Evolutionary conservation across 2,329 filamentous ascomycete genomes (phyloP).

Genomic region (Mycosphaerelloides madeirae): DNA sequence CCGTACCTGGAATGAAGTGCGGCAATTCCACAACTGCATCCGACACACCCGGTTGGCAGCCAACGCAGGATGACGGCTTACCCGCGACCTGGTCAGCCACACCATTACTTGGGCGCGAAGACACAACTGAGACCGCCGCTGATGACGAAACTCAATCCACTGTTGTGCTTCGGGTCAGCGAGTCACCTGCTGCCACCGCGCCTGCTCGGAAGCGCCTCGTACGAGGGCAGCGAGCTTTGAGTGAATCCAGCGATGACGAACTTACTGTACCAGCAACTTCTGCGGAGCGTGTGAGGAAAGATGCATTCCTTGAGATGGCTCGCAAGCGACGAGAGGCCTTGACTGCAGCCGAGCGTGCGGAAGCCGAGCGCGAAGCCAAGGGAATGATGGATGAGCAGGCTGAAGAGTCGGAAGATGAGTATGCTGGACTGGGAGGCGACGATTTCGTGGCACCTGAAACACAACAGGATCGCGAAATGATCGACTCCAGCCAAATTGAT

Average conservation of each 20-base stretch:
- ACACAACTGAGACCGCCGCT: slow-evolving; percentile 13
- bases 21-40: slow-evolving; percentile 18
- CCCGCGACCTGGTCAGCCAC: slow-evolving; percentile 24
- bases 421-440: slow-evolving; percentile 89
- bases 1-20: slow-evolving; percentile 18
- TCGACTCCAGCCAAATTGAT: slow-evolving; percentile 74
- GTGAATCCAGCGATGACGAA: slow-evolving; percentile 40
- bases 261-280: slow-evolving; percentile 27
- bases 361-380: slow-evolving; percentile 71
- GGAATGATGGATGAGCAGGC: slow-evolving; percentile 91
- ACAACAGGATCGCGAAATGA: slow-evolving; percentile 76
- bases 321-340: slow-evolving; percentile 53
- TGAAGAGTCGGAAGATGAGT: slow-evolving; percentile 97
- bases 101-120: slow-evolving; percentile 14
- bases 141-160: slow-evolving; percentile 31
- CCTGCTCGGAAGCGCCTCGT: slow-evolving; percentile 54
- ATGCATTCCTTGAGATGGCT: slow-evolving; percentile 67
- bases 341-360: slow-evolving; percentile 36
- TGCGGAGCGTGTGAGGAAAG: slow-evolving; percentile 32
- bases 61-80: slow-evolving; percentile 31
- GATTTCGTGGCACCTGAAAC: slow-evolving; percentile 72
- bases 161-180: slow-evolving; percentile 29
- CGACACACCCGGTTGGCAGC: slow-evolving; percentile 34
- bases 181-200: slow-evolving; percentile 23
- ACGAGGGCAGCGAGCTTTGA: slow-evolving; percentile 37